phyloP scores from a whole-genome alignment of 768 basidiomycete genomes.

The Mycena haematopus region DNA sequence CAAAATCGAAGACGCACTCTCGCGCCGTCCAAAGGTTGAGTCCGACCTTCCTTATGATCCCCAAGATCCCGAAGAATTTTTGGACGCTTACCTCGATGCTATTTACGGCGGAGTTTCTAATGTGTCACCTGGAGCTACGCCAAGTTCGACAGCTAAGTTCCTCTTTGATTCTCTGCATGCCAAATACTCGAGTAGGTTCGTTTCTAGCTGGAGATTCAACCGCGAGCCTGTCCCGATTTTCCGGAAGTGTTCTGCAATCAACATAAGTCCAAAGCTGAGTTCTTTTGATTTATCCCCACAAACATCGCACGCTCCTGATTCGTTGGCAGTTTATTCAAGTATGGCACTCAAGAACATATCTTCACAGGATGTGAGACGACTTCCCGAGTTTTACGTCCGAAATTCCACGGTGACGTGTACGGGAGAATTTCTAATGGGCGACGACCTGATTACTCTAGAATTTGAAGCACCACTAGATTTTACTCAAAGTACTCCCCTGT shows the following conservation, averaged over 20 bases:
- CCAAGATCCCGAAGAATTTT: conserved; percentile 38
- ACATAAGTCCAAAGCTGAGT: background rate
- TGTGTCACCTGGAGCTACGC: background rate
- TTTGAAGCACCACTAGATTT: no score
- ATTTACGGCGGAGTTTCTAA: background rate
- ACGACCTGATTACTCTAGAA: background rate
- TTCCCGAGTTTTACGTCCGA: background rate
- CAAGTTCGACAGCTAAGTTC: background rate
- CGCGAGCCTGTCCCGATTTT: background rate
- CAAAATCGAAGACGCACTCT: conserved; percentile 40
- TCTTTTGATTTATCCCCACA: background rate
- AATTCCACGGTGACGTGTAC: background rate
- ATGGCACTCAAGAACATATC: background rate
- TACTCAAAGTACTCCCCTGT: background rate
- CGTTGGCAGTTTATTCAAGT: no score
- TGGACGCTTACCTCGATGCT: conserved; percentile 33
- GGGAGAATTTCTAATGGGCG: background rate
- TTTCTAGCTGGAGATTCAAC: background rate
- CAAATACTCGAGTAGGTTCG: background rate
- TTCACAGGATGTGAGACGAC: background rate
- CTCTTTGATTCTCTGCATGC: background rate
- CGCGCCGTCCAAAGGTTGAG: conserved; percentile 25
- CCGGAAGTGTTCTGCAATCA: background rate
- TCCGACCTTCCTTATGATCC: conserved; percentile 26
- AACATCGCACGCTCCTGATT: no score